Conservation (phyloP, 306 rosid species). For the Trifolium dubium region DNA sequence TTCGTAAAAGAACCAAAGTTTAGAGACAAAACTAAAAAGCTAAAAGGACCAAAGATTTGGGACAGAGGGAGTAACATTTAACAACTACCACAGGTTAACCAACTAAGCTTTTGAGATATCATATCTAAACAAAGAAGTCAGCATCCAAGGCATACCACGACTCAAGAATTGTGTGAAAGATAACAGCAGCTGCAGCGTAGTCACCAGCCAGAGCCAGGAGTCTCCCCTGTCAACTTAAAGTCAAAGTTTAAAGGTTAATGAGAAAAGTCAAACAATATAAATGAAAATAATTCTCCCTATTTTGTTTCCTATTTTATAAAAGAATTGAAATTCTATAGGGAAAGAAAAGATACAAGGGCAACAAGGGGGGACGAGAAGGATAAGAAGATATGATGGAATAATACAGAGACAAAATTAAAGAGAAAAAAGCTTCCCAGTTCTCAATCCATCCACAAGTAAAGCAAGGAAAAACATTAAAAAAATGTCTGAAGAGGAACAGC, state of each 20-base stretch:
- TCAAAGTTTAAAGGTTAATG: constrained; percentile 72
- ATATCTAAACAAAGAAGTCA: constrained; percentile 17
- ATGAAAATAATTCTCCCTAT: constrained; percentile 29
- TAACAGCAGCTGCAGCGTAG: constrained; percentile 69
- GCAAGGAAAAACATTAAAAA: constrained; percentile 25
- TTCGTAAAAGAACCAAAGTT: too few species aligned
- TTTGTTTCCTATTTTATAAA: constrained; percentile 2
- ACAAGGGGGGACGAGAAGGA: constrained; percentile 4
- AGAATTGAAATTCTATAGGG: background rate
- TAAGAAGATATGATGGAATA: background rate
- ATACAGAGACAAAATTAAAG: constrained; percentile 9
- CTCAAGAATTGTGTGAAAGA: constrained; percentile 79
- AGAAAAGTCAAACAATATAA: constrained; percentile 57
- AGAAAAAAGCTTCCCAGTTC: background rate
- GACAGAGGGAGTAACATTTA: background rate
- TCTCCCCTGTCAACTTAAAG: constrained; percentile 99
- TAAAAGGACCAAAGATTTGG: too few species aligned
- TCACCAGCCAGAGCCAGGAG: constrained; percentile 97
- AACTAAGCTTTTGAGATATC: constrained; percentile 30
- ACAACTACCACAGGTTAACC: constrained; percentile 24
- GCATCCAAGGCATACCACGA: constrained; percentile 64
- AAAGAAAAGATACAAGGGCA: constrained; percentile 10
- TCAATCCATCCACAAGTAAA: constrained; percentile 21
- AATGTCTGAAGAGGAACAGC: background rate
- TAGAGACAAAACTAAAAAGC: too few species aligned